Conservation (phyloP, 1,139 yeast species). For the Pichia terricola region DNA sequence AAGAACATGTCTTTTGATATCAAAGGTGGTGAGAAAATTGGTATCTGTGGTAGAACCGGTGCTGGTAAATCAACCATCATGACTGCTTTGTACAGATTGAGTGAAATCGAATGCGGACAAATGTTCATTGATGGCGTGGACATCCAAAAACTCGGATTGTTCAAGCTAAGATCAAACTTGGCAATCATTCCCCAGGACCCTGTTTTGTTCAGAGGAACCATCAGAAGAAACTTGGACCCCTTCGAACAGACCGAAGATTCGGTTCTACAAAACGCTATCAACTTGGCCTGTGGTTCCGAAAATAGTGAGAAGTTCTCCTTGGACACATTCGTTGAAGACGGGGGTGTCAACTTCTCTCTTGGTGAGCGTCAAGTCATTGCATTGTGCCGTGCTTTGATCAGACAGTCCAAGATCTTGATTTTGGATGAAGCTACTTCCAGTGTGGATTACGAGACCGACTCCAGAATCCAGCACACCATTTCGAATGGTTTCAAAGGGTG, state of each 20-base stretch:
- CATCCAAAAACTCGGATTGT: slow-evolving; percentile 28
- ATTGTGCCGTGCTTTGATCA: slow-evolving; percentile 43
- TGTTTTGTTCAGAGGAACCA: slow-evolving; percentile 32
- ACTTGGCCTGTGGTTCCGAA: slow-evolving; percentile 29
- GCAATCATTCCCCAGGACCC: slow-evolving; percentile 40
- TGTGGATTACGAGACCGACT: slow-evolving; percentile 48
- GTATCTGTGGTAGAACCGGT: slow-evolving; percentile 38
- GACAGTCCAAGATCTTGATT: slow-evolving; percentile 40
- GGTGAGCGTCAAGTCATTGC: slow-evolving; percentile 49
- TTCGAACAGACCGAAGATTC: slow-evolving; percentile 31
- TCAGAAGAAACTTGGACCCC: slow-evolving; percentile 35
- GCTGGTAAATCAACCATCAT: slow-evolving; percentile 37
- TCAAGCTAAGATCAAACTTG: slow-evolving; percentile 28
- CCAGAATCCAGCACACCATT: slow-evolving; percentile 41
- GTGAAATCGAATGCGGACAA: slow-evolving; percentile 24
- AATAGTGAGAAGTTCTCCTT: slow-evolving; percentile 30
- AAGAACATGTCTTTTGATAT: slow-evolving; percentile 29
- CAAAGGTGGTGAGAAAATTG: slow-evolving; percentile 30
- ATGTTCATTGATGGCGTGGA: slow-evolving; percentile 31
- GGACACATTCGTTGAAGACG: slow-evolving; percentile 36
- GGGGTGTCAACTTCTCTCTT: slow-evolving; percentile 40
- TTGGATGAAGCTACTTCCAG: slow-evolving; percentile 51
- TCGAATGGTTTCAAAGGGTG: slow-evolving; percentile 36
- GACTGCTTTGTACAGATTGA: slow-evolving; percentile 33
- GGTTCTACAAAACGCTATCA: slow-evolving; percentile 35